Base-by-base conservation (phyloP, 2,329 filamentous ascomycete genomes). In the Fusarium papillatum region DNA sequence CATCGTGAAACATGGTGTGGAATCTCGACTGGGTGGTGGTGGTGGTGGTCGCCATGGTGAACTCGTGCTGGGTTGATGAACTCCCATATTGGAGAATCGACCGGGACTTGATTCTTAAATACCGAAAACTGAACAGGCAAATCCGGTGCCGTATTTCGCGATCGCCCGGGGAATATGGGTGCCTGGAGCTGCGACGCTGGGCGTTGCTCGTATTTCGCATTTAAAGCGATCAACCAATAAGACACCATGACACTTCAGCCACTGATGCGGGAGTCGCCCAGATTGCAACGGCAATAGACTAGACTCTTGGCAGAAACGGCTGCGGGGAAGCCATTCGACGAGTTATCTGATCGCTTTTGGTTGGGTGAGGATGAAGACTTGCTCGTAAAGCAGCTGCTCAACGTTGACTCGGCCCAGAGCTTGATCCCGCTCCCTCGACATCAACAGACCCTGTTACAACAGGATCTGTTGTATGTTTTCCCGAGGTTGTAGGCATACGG, bases 161-260 rank as follows among this genome's bases (percentile, higher is more conserved):
- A 55, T 22, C 2, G 5, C 17, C 31, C 4, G 1, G 19, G 24
- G 3, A 68, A 39, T 60, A 16, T n/a, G 14, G 63, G 29, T 76
- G 73, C 73, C 66, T 75, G 17, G n/a, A n/a, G 26, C 50, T 61
- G 19, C 9, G 17, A 46, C 73, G 48, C 41, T 29, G 36, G 10
- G 24, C 14, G 38, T 22, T 26, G 19, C 61, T 74, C 73, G 73
- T 75, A 75, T 75, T 68, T 75, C 73, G 73, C 46, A 26, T 75
- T 71, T 7, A 0, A n/a, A 55, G 14, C 7, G 29, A 2, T 9
- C 11, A 62, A 22, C 73, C 73, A 75, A 75, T 75, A 4, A 61
- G 46, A 43, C 17, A 14, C 7, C 38, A 9, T 14, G 10, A 3
- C 41, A 10, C 3, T 17, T 39, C 65, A 75, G 66, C 73, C 73